Evolutionary conservation across 2,329 filamentous ascomycete species (phyloP).

Genomic region (Tolypocladium amazonense): DNA sequence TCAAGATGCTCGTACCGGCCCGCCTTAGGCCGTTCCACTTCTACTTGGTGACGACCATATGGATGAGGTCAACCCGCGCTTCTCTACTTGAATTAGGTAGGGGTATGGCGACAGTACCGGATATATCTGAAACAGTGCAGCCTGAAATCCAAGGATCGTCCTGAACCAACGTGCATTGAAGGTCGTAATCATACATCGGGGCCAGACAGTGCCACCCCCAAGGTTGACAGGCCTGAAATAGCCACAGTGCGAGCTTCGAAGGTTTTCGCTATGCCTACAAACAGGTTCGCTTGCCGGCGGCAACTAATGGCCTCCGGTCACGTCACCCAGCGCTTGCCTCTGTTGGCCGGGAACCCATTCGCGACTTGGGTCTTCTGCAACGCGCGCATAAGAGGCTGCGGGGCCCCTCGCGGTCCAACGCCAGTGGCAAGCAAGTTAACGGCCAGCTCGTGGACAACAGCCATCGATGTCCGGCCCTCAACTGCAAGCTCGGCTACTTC

Average conservation of each 20-base stretch:
- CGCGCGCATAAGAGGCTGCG: not conserved
- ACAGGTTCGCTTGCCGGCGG: not conserved
- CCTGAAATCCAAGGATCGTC: not conserved
- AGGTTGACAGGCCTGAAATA: not conserved
- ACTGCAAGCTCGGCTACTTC: not conserved
- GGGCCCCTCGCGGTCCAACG: not conserved
- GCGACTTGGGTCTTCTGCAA: not conserved
- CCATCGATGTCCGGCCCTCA: not conserved
- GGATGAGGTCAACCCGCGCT: not conserved
- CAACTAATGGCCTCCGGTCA: not conserved
- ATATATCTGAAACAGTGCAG: not conserved
- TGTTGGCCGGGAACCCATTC: too few species aligned
- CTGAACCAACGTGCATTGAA: not conserved
- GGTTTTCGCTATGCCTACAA: not conserved
- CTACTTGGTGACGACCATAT: not conserved
- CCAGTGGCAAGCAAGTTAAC: not conserved
- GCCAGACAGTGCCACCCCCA: not conserved
- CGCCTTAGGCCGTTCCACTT: not conserved
- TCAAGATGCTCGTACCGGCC: not conserved
- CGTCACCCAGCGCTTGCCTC: too few species aligned
- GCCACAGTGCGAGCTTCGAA: not conserved
- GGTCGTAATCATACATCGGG: not conserved
- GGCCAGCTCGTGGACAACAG: not conserved
- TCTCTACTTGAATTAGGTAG: not conserved
- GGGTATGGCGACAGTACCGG: not conserved